Evolutionary conservation across 148 eudicot species (phyloP), one percentile per base, ranked within the genome.

Genomic region (Vaccinium darrowii): DNA sequence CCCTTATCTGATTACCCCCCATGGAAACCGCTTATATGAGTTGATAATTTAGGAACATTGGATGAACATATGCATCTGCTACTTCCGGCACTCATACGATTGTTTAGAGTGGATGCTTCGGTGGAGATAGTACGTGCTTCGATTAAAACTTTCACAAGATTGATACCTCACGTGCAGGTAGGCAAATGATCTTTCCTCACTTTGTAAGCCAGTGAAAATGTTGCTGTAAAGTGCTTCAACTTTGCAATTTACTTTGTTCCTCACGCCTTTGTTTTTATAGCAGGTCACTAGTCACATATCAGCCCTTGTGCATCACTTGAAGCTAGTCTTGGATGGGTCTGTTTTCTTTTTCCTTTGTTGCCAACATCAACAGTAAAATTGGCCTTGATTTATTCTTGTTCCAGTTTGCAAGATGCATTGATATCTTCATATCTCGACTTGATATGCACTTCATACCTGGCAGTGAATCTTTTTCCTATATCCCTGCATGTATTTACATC

Each of bases 61-160:
- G 99, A 97, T 88, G 99, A 97, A 81, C 99, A 97, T 87, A 95
- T 97, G 99, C 99, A 97, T 83, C 89, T 97, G 49, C 91, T 97
- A 83, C 94, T 97, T 85, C 99, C 99, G 62, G 99, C 98, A 65
- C 92, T 97, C 76, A 95, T 94, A 84, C 93, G 98, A 82, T 91
- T 97, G 79, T 95, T 97, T 82, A 94, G 95, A 89, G 96, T 92
- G 83, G 98, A 97, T 87, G 98, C 98, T 88, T 89, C 98, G 2
- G 93, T 94, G 87, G 98, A 95, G 7, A 94, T 94, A 83, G 90
- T 94, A 54, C 96, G 94, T 85, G 98, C 98, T 82, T 94, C 98
- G 71, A 95, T 97, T 80, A 97, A 90, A 85, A 97, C 98, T 80
- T 92, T 97, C 82, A 97, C 92, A 78, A 95, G 92, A 86, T 89